phyloP scores from a whole-genome alignment of 768 basidiomycete species.

The Amanita phalloides region DNA sequence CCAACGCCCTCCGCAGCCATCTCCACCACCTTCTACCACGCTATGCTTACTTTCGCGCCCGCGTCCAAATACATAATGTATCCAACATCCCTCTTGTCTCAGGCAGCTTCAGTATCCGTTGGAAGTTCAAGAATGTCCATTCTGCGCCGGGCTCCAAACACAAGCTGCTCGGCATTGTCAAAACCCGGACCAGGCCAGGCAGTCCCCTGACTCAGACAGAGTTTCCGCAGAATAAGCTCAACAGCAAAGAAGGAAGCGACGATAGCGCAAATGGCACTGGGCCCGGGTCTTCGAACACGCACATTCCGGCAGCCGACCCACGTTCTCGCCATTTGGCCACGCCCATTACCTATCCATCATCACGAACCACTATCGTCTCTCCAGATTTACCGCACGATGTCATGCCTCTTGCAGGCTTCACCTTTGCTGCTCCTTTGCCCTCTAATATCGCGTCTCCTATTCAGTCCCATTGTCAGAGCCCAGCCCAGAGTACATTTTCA shows the following conservation, averaged over 20 bases:
- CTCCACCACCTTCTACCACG: slow-evolving; percentile 50
- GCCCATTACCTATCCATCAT: slow-evolving; percentile 6
- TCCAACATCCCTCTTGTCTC: slow-evolving; percentile 60
- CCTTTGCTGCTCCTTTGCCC: neutral
- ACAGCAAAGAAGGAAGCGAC: slow-evolving; percentile 8
- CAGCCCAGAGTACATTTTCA: slow-evolving; percentile 6
- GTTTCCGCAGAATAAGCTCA: neutral
- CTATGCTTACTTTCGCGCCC: slow-evolving; percentile 57
- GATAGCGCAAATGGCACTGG: slow-evolving; percentile 5
- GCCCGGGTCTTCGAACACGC: neutral
- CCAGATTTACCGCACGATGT: neutral
- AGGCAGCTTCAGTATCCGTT: slow-evolving; percentile 59
- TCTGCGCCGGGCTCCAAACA: slow-evolving; percentile 21
- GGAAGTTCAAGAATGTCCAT: slow-evolving; percentile 58
- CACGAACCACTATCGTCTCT: neutral
- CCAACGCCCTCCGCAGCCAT: slow-evolving; percentile 39
- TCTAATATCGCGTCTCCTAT: slow-evolving; percentile 7
- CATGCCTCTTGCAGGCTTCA: neutral
- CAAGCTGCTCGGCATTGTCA: slow-evolving; percentile 20
- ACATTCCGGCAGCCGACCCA: neutral
- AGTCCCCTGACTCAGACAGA: neutral
- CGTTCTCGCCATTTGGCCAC: slow-evolving; percentile 9
- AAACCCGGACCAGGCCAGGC: slow-evolving; percentile 7
- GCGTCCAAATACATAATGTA: slow-evolving; percentile 54
- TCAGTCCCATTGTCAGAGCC: neutral